Evolutionary conservation across 176 grass and related monocot genomes (phyloP).

Genomic region (Tuctoria greenei): DNA sequence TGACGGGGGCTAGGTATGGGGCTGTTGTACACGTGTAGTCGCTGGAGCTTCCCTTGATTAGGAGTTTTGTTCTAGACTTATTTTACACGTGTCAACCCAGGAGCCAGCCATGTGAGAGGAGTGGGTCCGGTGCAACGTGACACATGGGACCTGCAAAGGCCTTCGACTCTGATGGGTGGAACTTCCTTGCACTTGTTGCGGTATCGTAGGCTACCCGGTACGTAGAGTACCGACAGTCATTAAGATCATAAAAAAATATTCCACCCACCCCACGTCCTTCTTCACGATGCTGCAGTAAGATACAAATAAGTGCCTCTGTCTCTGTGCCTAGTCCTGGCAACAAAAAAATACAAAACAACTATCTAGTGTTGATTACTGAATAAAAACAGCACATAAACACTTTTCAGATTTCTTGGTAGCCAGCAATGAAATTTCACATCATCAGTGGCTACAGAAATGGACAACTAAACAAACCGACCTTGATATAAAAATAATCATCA

Average conservation of each 20-base stretch:
- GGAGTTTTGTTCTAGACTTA: no score
- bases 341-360: background rate
- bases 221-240: no score
- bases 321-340: background rate
- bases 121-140: no score
- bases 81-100: no score
- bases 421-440: background rate
- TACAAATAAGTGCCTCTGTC: background rate
- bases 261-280: slow-evolving; percentile 90
- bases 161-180: no score
- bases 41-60: no score
- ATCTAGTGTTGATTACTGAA: background rate
- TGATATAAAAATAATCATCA: slow-evolving; percentile 98
- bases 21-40: no score
- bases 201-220: no score
- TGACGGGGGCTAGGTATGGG: no score
- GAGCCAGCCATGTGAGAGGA: no score
- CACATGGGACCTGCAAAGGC: no score
- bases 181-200: no score
- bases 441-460: background rate
- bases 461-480: slow-evolving; percentile 46
- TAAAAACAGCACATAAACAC: background rate
- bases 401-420: slow-evolving; percentile 20
- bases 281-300: slow-evolving; percentile 64
- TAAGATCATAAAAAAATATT: slow-evolving; percentile 99